Conservation (phyloP, 2,329 filamentous ascomycete genomes). For the Exophiala alcalophila region DNA sequence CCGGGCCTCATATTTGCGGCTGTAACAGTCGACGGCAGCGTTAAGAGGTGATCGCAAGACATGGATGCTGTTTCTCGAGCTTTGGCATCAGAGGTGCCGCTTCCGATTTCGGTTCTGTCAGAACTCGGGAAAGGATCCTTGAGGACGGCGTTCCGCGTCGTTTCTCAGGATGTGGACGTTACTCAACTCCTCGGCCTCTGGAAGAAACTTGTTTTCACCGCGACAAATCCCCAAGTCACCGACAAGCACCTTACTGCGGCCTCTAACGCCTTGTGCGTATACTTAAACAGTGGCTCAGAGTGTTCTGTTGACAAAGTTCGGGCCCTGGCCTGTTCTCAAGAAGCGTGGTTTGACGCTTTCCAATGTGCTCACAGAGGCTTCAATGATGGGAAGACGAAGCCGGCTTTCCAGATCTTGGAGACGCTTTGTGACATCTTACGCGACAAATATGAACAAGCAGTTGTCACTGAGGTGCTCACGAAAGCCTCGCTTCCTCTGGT, state of each 20-base stretch:
- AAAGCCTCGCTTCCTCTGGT: conserved; percentile 20
- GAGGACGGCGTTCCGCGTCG: conserved; percentile 6
- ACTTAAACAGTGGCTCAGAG: conserved; percentile 39
- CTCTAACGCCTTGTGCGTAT: conserved; percentile 46
- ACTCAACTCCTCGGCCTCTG: conserved; percentile 35
- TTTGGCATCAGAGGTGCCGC: conserved; percentile 16
- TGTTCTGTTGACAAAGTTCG: conserved; percentile 36
- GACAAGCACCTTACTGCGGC: conserved; percentile 41
- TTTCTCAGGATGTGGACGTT: conserved; percentile 6
- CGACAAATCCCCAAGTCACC: conserved; percentile 39
- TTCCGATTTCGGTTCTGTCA: conserved; percentile 19
- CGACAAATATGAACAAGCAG: conserved; percentile 32
- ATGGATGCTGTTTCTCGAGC: conserved; percentile 32
- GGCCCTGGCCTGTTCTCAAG: conserved; percentile 35
- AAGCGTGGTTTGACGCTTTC: conserved; percentile 42
- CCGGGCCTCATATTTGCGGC: too few relatives aligned
- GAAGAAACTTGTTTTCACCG: conserved; percentile 42
- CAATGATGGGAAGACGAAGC: conserved; percentile 44
- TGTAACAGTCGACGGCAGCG: not conserved
- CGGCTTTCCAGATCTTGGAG: conserved; percentile 44
- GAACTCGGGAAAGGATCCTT: conserved; percentile 20
- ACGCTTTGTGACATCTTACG: conserved; percentile 34
- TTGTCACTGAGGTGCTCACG: conserved; percentile 10
- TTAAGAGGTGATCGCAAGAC: not conserved
- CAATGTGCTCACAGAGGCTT: conserved; percentile 41